Evolutionary conservation across 208 protist genomes (phyloP), one percentile per base, ranked within the genome.

Genomic region (Herpetomonas tarakana): DNA sequence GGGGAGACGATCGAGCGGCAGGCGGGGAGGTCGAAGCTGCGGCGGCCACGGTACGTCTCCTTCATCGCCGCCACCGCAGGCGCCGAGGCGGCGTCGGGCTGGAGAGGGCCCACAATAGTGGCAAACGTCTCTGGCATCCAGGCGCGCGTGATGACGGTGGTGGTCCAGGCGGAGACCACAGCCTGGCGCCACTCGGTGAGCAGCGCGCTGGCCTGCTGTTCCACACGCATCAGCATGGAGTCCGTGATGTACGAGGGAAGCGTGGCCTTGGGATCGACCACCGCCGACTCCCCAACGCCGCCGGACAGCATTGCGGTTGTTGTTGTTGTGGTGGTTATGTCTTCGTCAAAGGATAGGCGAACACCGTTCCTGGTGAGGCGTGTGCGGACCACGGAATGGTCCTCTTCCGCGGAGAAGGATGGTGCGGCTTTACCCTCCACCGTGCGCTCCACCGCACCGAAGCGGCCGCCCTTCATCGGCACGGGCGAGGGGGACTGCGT

Each of bases 401-500:
- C 58, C 18, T 46, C 58, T 0, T 62, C 58, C 4, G 50, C 44
- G 27, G 58, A 52, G n/a, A 14, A 45, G 47, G 49, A 38, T 4
- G 56, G 49, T 18, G 19, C 16, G 16, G 44, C 6, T 18, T 49
- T 49, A 18, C 44, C 44, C 19, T 49, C 44, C 44, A 22, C 44
- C 16, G 44, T 49, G 44, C 44, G 44, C 9, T 49, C 44, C 9
- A 49, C 44, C 16, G 16, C 6, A 18, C 44, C 4, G 44, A 61
- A 50, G 26, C 38, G 38, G 18, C 38, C 44, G 19, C 16, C 19
- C 35, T 41, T 6, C 11, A 12, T 7, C 44, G 44, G 16, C 44
- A 24, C 19, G 44, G 30, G 50, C 29, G 19, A 52, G 46, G 29
- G 50, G 29, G 0, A 62, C 26, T 18, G 49, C 46, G 46, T 46